These are phyloP conservation scores for Kwoniella europaea DNA, from an alignment of 768 basidiomycete species.

Conservation along the genomic window DNA sequence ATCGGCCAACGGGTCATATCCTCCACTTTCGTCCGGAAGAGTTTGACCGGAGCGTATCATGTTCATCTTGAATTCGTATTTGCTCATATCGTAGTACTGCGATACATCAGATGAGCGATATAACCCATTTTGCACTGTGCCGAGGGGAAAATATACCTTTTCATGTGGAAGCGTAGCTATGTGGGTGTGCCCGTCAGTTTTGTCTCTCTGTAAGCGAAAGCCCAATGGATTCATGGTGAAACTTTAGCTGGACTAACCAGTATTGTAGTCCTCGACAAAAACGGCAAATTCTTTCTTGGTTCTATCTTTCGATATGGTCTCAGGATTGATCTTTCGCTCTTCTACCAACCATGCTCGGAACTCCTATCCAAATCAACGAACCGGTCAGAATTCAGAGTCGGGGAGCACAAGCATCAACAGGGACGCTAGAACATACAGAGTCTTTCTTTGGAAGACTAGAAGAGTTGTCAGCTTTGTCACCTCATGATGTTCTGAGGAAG, in stretches of 20 bases:
- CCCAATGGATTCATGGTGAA: neutral
- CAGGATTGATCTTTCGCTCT: constrained; percentile 87
- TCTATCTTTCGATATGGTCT: constrained; percentile 82
- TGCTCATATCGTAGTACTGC: constrained; percentile 82
- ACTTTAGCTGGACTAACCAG: constrained; percentile 40
- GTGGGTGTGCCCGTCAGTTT: neutral
- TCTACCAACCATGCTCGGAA: constrained; percentile 93
- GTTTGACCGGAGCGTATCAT: constrained; percentile 83
- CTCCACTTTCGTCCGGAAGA: constrained; percentile 68
- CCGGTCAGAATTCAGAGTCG: neutral
- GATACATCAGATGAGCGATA: too few relatives aligned
- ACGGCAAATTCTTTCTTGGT: constrained; percentile 81
- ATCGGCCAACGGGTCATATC: constrained; percentile 83
- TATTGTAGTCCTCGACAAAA: constrained; percentile 64
- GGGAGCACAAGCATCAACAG: neutral
- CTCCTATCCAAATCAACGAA: constrained; percentile 61
- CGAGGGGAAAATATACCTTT: constrained; percentile 61
- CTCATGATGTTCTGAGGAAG: too few relatives aligned
- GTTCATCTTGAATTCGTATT: constrained; percentile 81
- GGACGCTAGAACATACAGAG: constrained; percentile 42
- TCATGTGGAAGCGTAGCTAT: constrained; percentile 89
- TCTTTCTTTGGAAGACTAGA: constrained; percentile 66
- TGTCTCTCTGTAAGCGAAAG: neutral
- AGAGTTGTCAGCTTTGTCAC: too few relatives aligned
- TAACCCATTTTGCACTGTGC: too few relatives aligned